A percentile compares a stretch with the other conserved stretches of the same genome.
Conservation (phyloP, 1,284 basidiomycete species). For the Leccinum huronense region DNA sequence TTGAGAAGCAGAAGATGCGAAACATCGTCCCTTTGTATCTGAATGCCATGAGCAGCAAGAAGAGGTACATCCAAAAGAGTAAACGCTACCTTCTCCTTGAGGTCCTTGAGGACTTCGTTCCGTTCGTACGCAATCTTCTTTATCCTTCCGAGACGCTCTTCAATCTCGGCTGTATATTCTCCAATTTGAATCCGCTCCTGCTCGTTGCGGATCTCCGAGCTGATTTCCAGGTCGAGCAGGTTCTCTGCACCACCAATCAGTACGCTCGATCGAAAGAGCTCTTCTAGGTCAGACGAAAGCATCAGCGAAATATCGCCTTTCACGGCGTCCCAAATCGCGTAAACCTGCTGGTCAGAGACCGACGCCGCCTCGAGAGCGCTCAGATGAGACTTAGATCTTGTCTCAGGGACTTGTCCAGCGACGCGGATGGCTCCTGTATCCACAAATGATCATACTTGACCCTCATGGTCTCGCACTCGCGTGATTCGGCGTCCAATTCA, state of each 20-base stretch:
- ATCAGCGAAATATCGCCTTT: constrained; percentile 69
- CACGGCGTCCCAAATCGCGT: constrained; percentile 72
- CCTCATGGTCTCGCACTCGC: constrained; percentile 81
- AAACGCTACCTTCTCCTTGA: constrained; percentile 81
- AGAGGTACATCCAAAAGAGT: not conserved
- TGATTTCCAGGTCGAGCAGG: constrained; percentile 71
- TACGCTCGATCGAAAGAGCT: constrained; percentile 65
- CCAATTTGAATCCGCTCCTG: constrained; percentile 68
- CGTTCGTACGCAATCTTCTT: constrained; percentile 85
- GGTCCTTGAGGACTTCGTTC: constrained; percentile 83
- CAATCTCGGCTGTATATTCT: constrained; percentile 73
- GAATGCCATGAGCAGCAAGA: constrained; percentile 8
- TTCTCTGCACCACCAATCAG: constrained; percentile 49
- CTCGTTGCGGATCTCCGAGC: constrained; percentile 59
- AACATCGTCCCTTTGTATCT: constrained; percentile 96
- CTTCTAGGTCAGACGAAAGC: constrained; percentile 64
- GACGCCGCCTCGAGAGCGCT: constrained; percentile 77
- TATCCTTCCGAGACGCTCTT: constrained; percentile 71
- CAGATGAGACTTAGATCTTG: constrained; percentile 78
- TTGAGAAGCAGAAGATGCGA: constrained; percentile 93
- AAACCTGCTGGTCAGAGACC: constrained; percentile 77
- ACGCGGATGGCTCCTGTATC: constrained; percentile 85
- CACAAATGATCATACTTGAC: constrained; percentile 88
- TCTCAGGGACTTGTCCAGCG: constrained; percentile 69
- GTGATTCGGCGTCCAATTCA: constrained; percentile 74